A percentile compares a stretch with the other conserved stretches of the same genome.
phyloP scores from a whole-genome alignment of 2,329 filamentous ascomycete genomes.

The Beauveria medogensis region DNA sequence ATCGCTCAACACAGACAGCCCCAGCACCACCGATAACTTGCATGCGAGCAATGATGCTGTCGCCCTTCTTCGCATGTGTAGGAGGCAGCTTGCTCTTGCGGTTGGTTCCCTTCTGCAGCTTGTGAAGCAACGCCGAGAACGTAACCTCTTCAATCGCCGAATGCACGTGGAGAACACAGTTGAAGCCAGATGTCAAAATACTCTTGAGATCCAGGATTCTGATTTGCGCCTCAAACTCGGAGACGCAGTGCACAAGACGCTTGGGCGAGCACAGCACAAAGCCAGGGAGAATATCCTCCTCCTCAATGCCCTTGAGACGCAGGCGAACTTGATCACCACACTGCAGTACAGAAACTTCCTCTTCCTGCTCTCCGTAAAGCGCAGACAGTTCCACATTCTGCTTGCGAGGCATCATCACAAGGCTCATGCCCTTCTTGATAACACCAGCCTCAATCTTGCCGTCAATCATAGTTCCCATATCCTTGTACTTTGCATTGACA shows the following conservation, averaged over 20 bases:
- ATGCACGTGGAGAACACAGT: constrained; percentile 96
- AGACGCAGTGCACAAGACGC: constrained; percentile 84
- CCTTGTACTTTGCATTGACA: constrained; percentile 88
- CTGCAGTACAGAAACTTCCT: constrained; percentile 72
- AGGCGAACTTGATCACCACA: constrained; percentile 93
- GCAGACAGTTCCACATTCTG: constrained; percentile 73
- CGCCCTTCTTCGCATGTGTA: constrained; percentile 74
- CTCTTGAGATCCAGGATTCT: constrained; percentile 89
- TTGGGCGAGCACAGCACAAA: constrained; percentile 96
- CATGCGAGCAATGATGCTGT: constrained; percentile 85
- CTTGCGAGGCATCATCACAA: constrained; percentile 94
- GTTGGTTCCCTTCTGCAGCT: constrained; percentile 87
- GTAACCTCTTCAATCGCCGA: constrained; percentile 97
- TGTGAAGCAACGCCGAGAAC: constrained; percentile 80
- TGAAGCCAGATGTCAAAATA: constrained; percentile 90
- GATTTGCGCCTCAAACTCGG: constrained; percentile 91
- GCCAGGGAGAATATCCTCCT: constrained; percentile 91
- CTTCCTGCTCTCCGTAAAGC: constrained; percentile 91
- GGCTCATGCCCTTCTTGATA: constrained; percentile 76
- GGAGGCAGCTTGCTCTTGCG: constrained; percentile 90
- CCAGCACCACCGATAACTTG: constrained; percentile 80
- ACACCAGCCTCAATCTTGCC: constrained; percentile 95
- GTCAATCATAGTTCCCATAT: constrained; percentile 96
- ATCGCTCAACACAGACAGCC: constrained; percentile 84
- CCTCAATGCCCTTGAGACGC: constrained; percentile 87